Conservation (phyloP, 495 filamentous ascomycete species). For the Aspergillus egyptiacus region DNA sequence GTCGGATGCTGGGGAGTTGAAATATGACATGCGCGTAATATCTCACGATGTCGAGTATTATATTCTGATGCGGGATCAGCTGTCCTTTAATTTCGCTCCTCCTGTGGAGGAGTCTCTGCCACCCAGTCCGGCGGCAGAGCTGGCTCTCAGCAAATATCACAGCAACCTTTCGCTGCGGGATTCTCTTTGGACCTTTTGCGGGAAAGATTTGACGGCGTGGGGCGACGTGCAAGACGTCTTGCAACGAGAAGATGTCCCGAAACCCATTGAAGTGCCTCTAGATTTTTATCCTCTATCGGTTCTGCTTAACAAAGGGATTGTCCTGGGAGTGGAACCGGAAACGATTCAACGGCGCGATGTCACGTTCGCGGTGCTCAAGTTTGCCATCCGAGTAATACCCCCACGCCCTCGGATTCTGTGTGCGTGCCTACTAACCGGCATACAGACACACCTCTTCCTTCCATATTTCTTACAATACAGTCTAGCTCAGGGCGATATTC, state of each 20-base stretch:
- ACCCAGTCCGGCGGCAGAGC: conserved; percentile 46
- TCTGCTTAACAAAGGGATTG: conserved; percentile 74
- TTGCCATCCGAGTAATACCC: conserved; percentile 62
- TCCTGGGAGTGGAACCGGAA: conserved; percentile 87
- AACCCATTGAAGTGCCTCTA: conserved; percentile 47
- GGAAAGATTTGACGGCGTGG: conserved; percentile 75
- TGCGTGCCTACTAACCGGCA: conserved; percentile 19
- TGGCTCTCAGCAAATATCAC: conserved; percentile 37
- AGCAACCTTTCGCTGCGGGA: conserved; percentile 59
- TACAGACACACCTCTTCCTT: conserved; percentile 80
- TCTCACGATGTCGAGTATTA: conserved; percentile 96
- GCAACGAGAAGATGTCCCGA: conserved; percentile 42
- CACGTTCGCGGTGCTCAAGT: conserved; percentile 79
- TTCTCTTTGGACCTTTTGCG: conserved; percentile 93
- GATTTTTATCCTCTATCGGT: conserved; percentile 96
- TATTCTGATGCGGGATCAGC: conserved; percentile 81
- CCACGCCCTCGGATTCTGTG: not conserved
- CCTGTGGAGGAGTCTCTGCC: conserved; percentile 41
- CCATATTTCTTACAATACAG: conserved; percentile 77
- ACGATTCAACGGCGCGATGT: conserved; percentile 85
- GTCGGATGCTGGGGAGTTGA: conserved; percentile 68
- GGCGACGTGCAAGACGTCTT: conserved; percentile 85
- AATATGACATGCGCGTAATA: conserved; percentile 97
- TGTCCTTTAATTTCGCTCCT: conserved; percentile 44
- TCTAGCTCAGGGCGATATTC: conserved; percentile 62